phyloP scores from a whole-genome alignment of 345 rosid species.

The Hypericum androsaemum region DNA sequence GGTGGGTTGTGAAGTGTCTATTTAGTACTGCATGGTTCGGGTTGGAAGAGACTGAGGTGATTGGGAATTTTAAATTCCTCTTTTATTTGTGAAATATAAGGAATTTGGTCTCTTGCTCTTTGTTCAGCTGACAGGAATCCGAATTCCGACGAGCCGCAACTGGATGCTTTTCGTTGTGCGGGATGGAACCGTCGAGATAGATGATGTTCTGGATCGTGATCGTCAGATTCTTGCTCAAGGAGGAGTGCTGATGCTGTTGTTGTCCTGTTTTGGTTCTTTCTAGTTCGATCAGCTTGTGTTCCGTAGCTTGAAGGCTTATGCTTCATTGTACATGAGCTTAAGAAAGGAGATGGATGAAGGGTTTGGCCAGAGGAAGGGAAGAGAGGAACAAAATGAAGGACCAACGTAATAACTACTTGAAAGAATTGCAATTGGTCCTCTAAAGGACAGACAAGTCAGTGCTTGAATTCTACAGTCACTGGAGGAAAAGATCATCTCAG shows the following conservation, averaged over 20 bases:
- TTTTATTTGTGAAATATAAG: too few species aligned
- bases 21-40: constrained; percentile 1
- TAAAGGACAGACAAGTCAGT: constrained; percentile 44
- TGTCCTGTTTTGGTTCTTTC: neutral
- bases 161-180: constrained; percentile 30
- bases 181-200: constrained; percentile 39
- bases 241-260: constrained; percentile 37
- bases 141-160: constrained; percentile 23
- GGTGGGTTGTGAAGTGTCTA: too few species aligned
- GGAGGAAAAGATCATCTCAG: constrained; percentile 75
- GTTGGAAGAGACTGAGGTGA: constrained; percentile 9
- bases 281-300: constrained; percentile 21
- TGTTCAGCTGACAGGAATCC: constrained; percentile 36
- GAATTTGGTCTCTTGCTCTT: constrained; percentile 4
- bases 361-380: constrained; percentile 37
- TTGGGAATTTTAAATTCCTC: neutral
- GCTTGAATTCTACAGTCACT: constrained; percentile 33
- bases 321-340: constrained; percentile 35
- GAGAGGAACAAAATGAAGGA: constrained; percentile 39
- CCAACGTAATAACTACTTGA: constrained; percentile 29
- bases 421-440: constrained; percentile 43
- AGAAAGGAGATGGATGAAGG: constrained; percentile 54
- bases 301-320: too few species aligned
- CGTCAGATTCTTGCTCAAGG: constrained; percentile 39
- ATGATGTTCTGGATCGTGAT: constrained; percentile 41